Percentiles rank a stretch among this genome's conserved stretches.
These are phyloP conservation scores for Ramaria sp. DNA, from an alignment of 768 basidiomycete species.

Conservation along the genomic window DNA sequence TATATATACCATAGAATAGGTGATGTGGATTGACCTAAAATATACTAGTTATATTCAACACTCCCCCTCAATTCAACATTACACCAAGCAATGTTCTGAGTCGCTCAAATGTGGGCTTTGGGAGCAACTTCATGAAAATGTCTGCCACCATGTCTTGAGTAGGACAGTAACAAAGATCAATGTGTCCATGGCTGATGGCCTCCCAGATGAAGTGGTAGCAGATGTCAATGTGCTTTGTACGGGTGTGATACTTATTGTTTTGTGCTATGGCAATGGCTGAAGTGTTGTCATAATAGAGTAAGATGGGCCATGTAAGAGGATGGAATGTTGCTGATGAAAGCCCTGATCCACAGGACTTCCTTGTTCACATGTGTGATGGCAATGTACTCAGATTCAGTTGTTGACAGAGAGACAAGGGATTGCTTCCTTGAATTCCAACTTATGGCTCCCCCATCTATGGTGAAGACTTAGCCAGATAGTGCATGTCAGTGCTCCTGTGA, in stretches of 20 bases:
- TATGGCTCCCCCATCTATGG: slow-evolving; percentile 19
- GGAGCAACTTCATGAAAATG: slow-evolving; percentile 22
- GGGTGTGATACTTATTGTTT: slow-evolving; percentile 18
- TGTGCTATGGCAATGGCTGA: slow-evolving; percentile 19
- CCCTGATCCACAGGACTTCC: slow-evolving; percentile 30
- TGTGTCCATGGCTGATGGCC: slow-evolving; percentile 19
- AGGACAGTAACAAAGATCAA: slow-evolving; percentile 14
- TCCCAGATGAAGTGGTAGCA: slow-evolving; percentile 23
- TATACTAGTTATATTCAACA: no score
- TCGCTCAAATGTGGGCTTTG: neutral
- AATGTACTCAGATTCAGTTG: slow-evolving; percentile 27
- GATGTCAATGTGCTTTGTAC: slow-evolving; percentile 20
- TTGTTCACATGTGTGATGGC: slow-evolving; percentile 15
- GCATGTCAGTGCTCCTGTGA: slow-evolving; percentile 18
- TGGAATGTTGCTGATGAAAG: slow-evolving; percentile 25
- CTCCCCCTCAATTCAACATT: no score
- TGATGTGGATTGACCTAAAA: no score
- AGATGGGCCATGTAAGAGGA: slow-evolving; percentile 11
- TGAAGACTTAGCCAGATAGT: slow-evolving; percentile 26
- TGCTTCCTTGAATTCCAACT: slow-evolving; percentile 25
- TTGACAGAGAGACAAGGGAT: slow-evolving; percentile 21
- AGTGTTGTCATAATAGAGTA: slow-evolving; percentile 22
- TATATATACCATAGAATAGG: no score
- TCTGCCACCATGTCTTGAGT: slow-evolving; percentile 21
- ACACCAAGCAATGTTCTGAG: no score